Conservation (phyloP, 306 rosid genomes). For the Castanea mollissima region DNA sequence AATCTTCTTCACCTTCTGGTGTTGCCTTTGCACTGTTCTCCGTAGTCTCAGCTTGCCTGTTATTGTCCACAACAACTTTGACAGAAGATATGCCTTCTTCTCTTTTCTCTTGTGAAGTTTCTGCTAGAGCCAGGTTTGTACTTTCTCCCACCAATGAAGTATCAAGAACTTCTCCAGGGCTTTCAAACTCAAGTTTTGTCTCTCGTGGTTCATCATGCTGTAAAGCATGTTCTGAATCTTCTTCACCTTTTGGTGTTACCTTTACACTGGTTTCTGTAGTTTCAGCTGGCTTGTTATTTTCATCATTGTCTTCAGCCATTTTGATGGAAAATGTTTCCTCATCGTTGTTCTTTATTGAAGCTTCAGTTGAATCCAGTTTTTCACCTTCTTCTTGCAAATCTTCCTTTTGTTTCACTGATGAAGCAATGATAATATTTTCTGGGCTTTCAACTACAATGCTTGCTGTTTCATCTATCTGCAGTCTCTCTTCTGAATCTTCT, state of each 20-base stretch:
- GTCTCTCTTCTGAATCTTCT: constrained; percentile 3
- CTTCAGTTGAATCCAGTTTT: neutral
- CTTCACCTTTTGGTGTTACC: neutral
- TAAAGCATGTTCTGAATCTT: neutral
- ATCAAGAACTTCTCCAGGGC: neutral
- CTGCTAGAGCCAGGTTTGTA: neutral
- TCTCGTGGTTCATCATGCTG: constrained; percentile 6
- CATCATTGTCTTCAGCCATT: neutral
- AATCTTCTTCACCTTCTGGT: no score
- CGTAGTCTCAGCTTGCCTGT: no score
- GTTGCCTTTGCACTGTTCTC: no score
- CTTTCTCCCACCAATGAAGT: constrained; percentile 12
- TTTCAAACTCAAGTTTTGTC: constrained; percentile 8
- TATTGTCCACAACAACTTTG: no score
- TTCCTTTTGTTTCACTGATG: neutral
- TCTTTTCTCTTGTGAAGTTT: neutral
- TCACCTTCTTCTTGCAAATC: neutral
- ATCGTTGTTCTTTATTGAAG: neutral
- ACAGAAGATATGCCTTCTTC: constrained; percentile 2
- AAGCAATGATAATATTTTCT: neutral
- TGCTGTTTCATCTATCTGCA: constrained; percentile 11
- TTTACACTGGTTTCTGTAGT: neutral
- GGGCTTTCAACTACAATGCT: constrained; percentile 1
- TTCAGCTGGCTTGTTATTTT: neutral
- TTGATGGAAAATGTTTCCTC: neutral